Conservation (phyloP, 1,139 yeast genomes). For the Scheffersomyces cryptocercus region DNA sequence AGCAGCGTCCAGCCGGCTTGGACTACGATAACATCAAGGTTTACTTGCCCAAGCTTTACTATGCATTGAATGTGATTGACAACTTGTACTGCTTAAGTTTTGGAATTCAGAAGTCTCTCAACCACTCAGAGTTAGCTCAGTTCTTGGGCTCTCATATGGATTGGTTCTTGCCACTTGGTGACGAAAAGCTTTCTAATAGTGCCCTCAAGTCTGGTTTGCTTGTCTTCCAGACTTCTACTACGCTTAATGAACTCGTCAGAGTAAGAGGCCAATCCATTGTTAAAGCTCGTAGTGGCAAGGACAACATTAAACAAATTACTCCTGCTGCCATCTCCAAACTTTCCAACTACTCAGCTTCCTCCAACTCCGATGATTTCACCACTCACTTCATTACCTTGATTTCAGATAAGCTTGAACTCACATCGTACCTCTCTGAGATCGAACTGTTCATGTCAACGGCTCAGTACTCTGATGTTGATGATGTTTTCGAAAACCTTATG, state of each 20-base stretch:
- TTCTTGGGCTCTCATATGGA: constrained; percentile 16
- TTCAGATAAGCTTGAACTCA: constrained; percentile 30
- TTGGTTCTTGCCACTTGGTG: constrained; percentile 10
- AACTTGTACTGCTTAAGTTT: constrained; percentile 55
- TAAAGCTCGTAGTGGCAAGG: constrained; percentile 3
- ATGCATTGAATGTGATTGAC: constrained; percentile 53
- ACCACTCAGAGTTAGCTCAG: constrained; percentile 15
- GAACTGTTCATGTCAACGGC: constrained; percentile 14
- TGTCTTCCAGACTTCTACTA: constrained; percentile 6
- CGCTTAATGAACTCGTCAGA: constrained; percentile 19
- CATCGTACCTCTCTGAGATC: constrained; percentile 32
- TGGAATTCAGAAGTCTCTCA: constrained; percentile 50
- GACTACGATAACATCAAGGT: constrained; percentile 40
- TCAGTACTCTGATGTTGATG: constrained; percentile 45
- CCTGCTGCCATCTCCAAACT: background rate
- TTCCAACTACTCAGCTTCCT: constrained; percentile 7
- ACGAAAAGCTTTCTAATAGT: background rate
- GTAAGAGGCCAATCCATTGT: constrained; percentile 17
- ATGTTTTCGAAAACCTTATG: constrained; percentile 42
- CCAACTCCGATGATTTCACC: constrained; percentile 11
- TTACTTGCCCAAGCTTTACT: constrained; percentile 51
- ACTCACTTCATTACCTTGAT: constrained; percentile 24
- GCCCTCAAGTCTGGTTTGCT: background rate
- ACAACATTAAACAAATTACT: background rate
- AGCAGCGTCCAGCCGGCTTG: constrained; percentile 8